Conservation (phyloP, 805 yeast genomes). For the Candida yuanshanica region DNA sequence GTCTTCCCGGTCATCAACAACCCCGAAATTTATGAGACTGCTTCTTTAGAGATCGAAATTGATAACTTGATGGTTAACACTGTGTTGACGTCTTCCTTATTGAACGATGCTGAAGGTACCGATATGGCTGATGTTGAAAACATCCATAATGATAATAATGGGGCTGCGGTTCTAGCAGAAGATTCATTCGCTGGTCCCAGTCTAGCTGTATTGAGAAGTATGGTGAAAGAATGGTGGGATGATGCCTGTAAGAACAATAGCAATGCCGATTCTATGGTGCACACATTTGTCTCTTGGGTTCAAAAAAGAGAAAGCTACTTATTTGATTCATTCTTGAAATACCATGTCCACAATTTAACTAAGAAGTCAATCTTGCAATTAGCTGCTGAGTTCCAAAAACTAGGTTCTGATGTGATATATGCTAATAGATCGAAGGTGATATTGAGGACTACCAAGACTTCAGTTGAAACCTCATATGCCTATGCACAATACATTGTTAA, state of each 20-base stretch:
- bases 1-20: constrained; percentile 68
- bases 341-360: constrained; percentile 83
- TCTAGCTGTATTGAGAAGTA: constrained; percentile 56
- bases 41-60: constrained; percentile 71
- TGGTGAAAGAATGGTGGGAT: constrained; percentile 94
- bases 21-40: constrained; percentile 75
- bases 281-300: constrained; percentile 81
- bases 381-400: constrained; percentile 66
- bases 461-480: constrained; percentile 85
- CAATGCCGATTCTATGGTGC: constrained; percentile 80
- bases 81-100: constrained; percentile 72
- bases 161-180: constrained; percentile 49
- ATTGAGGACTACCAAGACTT: constrained; percentile 64
- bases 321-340: constrained; percentile 73
- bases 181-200: constrained; percentile 81
- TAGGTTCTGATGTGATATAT: constrained; percentile 76
- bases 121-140: constrained; percentile 52
- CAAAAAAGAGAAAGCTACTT: constrained; percentile 66
- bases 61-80: constrained; percentile 83
- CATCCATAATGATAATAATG: constrained; percentile 24
- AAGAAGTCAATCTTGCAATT: constrained; percentile 78
- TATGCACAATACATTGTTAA: constrained; percentile 80
- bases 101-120: constrained; percentile 85
- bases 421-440: constrained; percentile 75
- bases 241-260: constrained; percentile 62